Evolutionary conservation across 2,329 filamentous ascomycete species (phyloP).

Genomic region (Trichoderma gracile): DNA sequence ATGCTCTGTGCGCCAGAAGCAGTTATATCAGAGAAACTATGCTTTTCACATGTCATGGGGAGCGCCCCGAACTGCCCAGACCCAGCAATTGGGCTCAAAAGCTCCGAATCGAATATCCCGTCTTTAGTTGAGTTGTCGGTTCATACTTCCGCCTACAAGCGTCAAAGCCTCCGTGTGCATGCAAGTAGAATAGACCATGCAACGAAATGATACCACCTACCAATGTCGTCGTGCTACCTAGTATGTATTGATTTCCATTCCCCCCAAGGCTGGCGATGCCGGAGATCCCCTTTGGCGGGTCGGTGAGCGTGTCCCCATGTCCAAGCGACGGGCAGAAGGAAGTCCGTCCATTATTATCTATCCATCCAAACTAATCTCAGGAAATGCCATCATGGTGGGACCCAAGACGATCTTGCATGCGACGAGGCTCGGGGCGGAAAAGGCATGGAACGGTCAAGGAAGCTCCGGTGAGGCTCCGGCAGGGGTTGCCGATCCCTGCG

Average conservation of each 20-base stretch:
- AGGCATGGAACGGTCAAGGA: not conserved
- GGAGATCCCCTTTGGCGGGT: not conserved
- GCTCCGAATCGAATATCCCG: not conserved
- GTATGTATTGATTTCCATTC: too few relatives aligned
- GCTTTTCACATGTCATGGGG: too few relatives aligned
- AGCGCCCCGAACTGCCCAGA: too few relatives aligned
- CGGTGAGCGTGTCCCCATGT: not conserved
- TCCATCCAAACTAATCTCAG: not conserved
- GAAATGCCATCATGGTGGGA: not conserved
- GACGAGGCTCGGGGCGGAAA: not conserved
- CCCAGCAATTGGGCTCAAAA: not conserved
- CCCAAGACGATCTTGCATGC: not conserved
- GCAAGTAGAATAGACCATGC: not conserved
- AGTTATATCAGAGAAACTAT: too few relatives aligned
- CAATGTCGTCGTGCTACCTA: too few relatives aligned
- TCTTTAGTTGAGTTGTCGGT: not conserved
- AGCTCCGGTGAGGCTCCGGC: not conserved
- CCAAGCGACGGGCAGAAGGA: conserved; percentile 2
- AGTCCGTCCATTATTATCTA: not conserved
- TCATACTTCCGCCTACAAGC: not conserved
- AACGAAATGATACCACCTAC: too few relatives aligned
- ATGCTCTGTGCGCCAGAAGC: too few relatives aligned
- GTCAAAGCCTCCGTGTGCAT: not conserved
- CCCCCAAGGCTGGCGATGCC: not conserved
- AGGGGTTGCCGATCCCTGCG: not conserved